Evolutionary conservation across 805 yeast genomes (phyloP), one percentile per base, ranked within the genome.

Genomic region (Aciculoconidium aculeatum): DNA sequence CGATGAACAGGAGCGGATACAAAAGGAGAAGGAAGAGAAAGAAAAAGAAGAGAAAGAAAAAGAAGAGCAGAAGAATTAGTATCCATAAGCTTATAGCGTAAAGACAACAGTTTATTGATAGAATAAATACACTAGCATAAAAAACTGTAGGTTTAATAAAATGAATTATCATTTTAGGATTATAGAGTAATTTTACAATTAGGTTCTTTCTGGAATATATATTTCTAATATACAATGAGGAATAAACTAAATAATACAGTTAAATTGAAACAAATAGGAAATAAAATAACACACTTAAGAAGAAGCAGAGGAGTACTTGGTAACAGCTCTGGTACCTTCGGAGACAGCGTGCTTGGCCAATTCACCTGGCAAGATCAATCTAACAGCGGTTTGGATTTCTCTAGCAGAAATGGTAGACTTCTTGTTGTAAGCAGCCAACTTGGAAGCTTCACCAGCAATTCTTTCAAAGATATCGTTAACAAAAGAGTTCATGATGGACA

Each of bases 331-430:
- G 36, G 61, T 55, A 50, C 61, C 61, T 44, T 55, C 61, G 26
- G 61, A 54, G 40, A 55, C 61, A 32, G 61, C 61, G 50, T 55
- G 61, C 57, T 55, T 55, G 30, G 61, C 61, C 49, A 55, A 55
- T 44, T 55, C 61, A 50, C 61, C 61, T 23, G 61, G 61, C 49
- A 55, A 54, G 51, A 55, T 55, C 52, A 55, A 54, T 51, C 60
- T 54, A 27, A 55, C 61, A 23, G 61, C 58, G 28, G 61, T 55
- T 39, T 55, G 61, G 44, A 55, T 55, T 37, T 55, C 61, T 54
- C 61, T 54, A 32, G 61, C 59, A 23, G 61, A 55, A 33, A 55
- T 55, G 49, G 61, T 55, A 25, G 61, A 55, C 51, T 54, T 55
- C 51, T 55, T 55, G 56, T 53, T 55, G 57, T 55, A 55, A 37